phyloP scores from a whole-genome alignment of 352 stramenopile genomes.

The Pseudoperonospora humuli region DNA sequence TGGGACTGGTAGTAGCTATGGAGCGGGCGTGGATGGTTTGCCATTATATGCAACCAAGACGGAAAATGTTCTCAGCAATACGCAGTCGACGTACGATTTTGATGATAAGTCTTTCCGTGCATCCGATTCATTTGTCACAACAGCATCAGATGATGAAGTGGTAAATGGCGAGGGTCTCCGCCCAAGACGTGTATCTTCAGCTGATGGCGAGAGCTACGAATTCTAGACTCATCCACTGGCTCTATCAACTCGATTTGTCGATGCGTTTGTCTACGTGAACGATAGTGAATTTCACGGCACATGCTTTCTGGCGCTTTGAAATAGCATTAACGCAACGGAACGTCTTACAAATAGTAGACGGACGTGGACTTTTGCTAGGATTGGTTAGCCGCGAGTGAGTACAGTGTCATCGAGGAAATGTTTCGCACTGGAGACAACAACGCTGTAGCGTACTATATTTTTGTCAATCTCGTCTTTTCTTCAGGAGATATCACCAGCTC shows the following conservation, averaged over 20 bases:
- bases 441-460: conserved; percentile 23
- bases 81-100: conserved; percentile 39
- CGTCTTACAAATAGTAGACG: too few relatives aligned
- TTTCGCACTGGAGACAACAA: conserved; percentile 9
- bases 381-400: conserved; percentile 5
- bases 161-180: conserved; percentile 14
- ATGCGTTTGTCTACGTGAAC: conserved; percentile 13
- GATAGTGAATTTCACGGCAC: conserved; percentile 7
- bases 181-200: conserved; percentile 35
- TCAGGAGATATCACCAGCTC: neutral
- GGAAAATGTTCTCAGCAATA: conserved; percentile 21
- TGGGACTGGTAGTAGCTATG: conserved; percentile 18
- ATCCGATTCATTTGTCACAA: conserved; percentile 24
- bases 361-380: conserved; percentile 5
- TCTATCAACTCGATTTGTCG: conserved; percentile 8
- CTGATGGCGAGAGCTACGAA: conserved; percentile 64
- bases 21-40: conserved; percentile 8
- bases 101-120: conserved; percentile 26
- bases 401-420: too few relatives aligned
- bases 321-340: conserved; percentile 18
- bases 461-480: conserved; percentile 15
- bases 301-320: conserved; percentile 9
- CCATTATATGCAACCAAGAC: conserved; percentile 8
- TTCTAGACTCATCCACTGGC: conserved; percentile 33
- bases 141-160: conserved; percentile 18